Conservation (phyloP, 352 stramenopile genomes). For the Saprolegnia parasitica region DNA sequence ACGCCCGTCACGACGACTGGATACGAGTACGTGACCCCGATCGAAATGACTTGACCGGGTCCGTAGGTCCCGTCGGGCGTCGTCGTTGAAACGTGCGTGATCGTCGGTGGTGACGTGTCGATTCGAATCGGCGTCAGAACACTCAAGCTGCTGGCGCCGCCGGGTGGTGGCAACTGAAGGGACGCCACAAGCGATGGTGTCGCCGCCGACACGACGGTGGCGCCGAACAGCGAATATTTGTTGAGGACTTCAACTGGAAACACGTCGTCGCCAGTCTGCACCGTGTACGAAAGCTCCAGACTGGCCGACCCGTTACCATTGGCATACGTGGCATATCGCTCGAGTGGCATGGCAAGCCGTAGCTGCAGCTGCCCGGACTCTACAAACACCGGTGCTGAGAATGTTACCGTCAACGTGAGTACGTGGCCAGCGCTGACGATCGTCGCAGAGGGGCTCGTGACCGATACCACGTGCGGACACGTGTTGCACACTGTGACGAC, state of each 20-base stretch:
- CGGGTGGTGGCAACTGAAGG: conserved; percentile 41
- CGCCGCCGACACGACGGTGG: conserved; percentile 14
- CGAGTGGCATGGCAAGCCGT: conserved; percentile 42
- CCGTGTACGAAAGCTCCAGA: conserved; percentile 33
- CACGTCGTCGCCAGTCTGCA: conserved; percentile 28
- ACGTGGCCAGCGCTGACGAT: conserved; percentile 58
- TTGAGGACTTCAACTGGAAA: conserved; percentile 24
- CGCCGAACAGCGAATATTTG: conserved; percentile 32
- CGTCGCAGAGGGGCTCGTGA: conserved; percentile 44
- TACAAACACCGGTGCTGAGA: conserved; percentile 44
- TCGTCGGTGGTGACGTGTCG: conserved; percentile 47
- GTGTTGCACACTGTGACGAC: conserved; percentile 42
- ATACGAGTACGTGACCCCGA: conserved; percentile 47
- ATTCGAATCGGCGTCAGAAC: conserved; percentile 62
- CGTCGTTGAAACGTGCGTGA: conserved; percentile 44
- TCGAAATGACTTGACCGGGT: conserved; percentile 41
- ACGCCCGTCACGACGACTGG: conserved; percentile 45
- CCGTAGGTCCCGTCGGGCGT: conserved; percentile 57
- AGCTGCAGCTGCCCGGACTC: conserved; percentile 35
- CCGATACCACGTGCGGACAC: conserved; percentile 42
- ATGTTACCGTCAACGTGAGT: conserved; percentile 48
- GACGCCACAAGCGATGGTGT: conserved; percentile 29
- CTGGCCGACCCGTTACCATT: conserved; percentile 39
- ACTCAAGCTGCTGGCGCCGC: conserved; percentile 48
- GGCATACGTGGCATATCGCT: conserved; percentile 38